Conservation (phyloP, 257 asterid genomes). For the Fraxinus quadrangulata region DNA sequence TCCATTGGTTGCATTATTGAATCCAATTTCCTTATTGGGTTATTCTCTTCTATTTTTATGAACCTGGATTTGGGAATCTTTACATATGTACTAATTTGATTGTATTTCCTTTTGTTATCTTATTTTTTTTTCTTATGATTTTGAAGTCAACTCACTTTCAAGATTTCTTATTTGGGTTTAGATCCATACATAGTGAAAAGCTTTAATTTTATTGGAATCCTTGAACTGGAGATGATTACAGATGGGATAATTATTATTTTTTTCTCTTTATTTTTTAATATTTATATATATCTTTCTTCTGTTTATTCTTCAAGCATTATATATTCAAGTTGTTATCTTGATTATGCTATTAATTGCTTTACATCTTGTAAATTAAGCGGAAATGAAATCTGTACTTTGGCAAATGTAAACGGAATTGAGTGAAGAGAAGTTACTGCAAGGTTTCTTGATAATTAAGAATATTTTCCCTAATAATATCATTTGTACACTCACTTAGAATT, state of each 20-base stretch:
- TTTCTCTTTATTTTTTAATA: too few species aligned
- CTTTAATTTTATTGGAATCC: background rate
- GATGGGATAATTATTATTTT: background rate
- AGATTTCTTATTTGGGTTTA: slow-evolving; percentile 30
- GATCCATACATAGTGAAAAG: slow-evolving; percentile 24
- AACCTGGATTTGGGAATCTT: slow-evolving; percentile 13
- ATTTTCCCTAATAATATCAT: background rate
- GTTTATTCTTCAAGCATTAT: slow-evolving; percentile 2
- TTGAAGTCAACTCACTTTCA: background rate
- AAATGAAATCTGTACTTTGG: background rate
- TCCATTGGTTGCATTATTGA: slow-evolving; percentile 27
- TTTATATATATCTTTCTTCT: background rate
- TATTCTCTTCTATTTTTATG: background rate
- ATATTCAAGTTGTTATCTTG: background rate
- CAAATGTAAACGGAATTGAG: background rate
- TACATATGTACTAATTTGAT: background rate
- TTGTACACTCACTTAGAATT: background rate
- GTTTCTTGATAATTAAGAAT: slow-evolving; percentile 5
- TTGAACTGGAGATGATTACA: background rate
- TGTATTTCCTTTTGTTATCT: background rate
- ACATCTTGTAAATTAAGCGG: background rate
- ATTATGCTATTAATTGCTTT: background rate
- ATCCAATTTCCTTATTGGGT: slow-evolving; percentile 9
- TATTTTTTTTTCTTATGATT: background rate
- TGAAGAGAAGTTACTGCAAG: slow-evolving; percentile 4